Base-by-base conservation (phyloP, 2,329 filamentous ascomycete species). In the Aspergillus tubingensis region DNA sequence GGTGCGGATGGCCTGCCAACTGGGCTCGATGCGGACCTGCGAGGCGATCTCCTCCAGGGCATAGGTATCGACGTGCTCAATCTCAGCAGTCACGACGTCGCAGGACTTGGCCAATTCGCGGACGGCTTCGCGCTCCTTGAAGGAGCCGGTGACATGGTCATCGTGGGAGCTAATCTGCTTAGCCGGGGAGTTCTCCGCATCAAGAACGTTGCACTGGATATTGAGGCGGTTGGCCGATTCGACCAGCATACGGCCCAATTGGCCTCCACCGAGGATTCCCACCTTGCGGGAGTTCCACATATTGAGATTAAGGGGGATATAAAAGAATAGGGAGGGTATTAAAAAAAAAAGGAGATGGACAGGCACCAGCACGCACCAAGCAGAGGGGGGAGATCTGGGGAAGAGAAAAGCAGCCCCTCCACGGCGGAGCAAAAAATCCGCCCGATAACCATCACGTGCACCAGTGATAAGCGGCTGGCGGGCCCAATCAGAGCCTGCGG, bases 61-160 rank as follows among this genome's bases (percentile, higher is more conserved):
- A 56, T 91, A 83, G n/a, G 92, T 95, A 76, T 97, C 87, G 60
- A 97, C 90, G 77, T 97, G 94, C 81, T 98, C 94, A 65, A 96
- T 97, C 77, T 98, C 94, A 13, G 96, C 91, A 0, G 92, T 97
- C 62, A 97, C 81, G 15, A 96, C 86, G 73, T 96, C 91, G 68
- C 88, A 92, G 36, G 82, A 79, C 41, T 84, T 79, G 2, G 94
- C 92, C n/a, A 98, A 82, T 74, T 91, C 83, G 47, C 88, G 86
- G 65, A 98, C 92, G 65, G 91, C 89, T 36, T 86, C 85, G 0
- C 88, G 81, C 67, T 96, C 90, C 74, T 92, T 93, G 83, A 96
- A 97, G 0, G 92, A 96, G 60, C 93, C 94, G 17, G 87, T 85
- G 60, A 96, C 86, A 73, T 97, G 92, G 65, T 83, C 82, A 66